Conservation (phyloP, 2,329 filamentous ascomycete genomes). For the Curvularia sp. region DNA sequence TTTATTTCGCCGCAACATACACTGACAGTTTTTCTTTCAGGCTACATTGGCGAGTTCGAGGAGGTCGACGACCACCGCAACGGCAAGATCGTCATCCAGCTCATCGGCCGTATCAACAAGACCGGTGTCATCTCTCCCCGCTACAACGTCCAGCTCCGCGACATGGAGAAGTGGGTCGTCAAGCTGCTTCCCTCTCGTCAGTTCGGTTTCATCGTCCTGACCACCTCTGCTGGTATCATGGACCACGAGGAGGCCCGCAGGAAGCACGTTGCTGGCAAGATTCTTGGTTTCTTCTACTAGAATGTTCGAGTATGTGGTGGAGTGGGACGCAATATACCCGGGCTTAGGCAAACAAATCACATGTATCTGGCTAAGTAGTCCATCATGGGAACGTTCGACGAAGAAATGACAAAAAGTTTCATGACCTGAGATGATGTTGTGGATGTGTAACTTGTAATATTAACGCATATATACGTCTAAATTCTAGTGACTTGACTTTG, state of each 20-base stretch:
- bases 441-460: not conserved
- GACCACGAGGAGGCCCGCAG: conserved; percentile 99
- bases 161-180: conserved; percentile 99
- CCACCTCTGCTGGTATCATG: conserved; percentile 99
- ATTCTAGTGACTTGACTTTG: not conserved
- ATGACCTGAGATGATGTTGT: conserved; percentile 24
- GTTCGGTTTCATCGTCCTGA: conserved; percentile 99
- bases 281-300: conserved; percentile 99
- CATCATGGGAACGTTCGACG: conserved; percentile 40
- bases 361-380: conserved; percentile 35
- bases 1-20: conserved; percentile 94
- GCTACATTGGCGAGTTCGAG: conserved; percentile 99
- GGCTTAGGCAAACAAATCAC: conserved; percentile 31
- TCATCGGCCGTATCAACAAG: conserved; percentile 99
- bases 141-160: conserved; percentile 97
- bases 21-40: conserved; percentile 66
- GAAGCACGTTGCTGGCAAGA: conserved; percentile 99
- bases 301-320: conserved; percentile 27
- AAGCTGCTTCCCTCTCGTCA: conserved; percentile 99
- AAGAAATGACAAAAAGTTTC: conserved; percentile 40
- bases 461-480: not conserved
- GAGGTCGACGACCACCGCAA: conserved; percentile 99
- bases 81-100: conserved; percentile 99
- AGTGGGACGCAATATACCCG: conserved; percentile 42
- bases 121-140: conserved; percentile 98